phyloP scores from a whole-genome alignment of 257 asterid species.

The Solanum phureja region DNA sequence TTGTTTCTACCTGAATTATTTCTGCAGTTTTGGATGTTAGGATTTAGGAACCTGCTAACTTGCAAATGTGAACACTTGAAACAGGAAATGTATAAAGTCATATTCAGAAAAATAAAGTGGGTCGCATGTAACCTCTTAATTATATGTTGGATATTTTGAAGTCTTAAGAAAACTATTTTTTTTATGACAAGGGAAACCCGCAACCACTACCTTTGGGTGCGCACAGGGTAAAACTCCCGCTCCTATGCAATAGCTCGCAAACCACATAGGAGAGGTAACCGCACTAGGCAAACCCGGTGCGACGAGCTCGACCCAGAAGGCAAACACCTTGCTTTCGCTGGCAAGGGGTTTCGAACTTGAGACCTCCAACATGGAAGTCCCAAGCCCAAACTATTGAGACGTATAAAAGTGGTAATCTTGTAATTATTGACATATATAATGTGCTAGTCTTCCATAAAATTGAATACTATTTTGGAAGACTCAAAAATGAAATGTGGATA shows the following conservation, averaged over 20 bases:
- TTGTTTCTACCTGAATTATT: neutral
- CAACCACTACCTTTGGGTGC: no score
- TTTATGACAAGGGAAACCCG: no score
- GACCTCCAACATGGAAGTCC: no score
- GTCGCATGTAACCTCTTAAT: neutral
- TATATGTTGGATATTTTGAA: neutral
- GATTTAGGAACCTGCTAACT: neutral
- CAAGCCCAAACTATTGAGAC: no score
- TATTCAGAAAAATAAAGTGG: neutral
- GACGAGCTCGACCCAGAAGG: no score
- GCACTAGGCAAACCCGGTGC: no score
- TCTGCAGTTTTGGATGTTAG: neutral
- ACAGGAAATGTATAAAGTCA: neutral
- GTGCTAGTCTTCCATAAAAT: neutral
- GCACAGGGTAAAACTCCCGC: no score
- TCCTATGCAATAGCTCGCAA: no score
- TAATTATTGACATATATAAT: neutral
- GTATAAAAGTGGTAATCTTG: neutral
- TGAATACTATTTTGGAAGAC: neutral
- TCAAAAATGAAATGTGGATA: neutral
- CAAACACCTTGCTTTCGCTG: no score
- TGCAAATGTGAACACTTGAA: neutral
- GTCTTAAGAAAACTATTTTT: neutral
- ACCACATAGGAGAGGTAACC: no score
- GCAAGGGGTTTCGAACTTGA: no score